Evolutionary conservation across 768 basidiomycete genomes (phyloP).

Genomic region (Polyporus arcularius): DNA sequence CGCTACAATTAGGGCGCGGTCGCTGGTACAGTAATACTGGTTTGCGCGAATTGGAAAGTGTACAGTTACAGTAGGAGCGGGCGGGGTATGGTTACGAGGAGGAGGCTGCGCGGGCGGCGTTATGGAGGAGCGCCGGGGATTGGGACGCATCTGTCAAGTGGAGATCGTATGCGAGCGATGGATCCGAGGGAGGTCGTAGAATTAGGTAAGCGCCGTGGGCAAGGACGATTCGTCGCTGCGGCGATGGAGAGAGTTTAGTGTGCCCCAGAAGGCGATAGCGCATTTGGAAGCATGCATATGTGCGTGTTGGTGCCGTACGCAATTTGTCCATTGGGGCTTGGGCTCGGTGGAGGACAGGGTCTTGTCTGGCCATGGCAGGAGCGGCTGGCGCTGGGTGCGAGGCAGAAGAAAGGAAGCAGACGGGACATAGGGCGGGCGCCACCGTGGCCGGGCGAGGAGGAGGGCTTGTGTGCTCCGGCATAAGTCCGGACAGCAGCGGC

Average conservation of each 20-base stretch:
- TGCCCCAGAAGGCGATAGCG: slow-evolving; percentile 11
- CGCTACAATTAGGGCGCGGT: not conserved
- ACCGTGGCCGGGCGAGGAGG: not conserved
- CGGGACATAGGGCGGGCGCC: not conserved
- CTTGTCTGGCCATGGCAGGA: not conserved
- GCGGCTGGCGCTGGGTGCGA: not conserved
- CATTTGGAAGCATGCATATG: not conserved
- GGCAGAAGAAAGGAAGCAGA: not conserved
- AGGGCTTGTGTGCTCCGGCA: not conserved
- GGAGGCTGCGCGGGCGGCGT: no score
- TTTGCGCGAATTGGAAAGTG: not conserved
- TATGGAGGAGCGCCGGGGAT: not conserved
- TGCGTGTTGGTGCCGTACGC: not conserved
- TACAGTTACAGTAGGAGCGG: not conserved
- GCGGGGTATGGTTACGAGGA: not conserved
- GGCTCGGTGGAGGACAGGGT: not conserved
- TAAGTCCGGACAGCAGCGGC: not conserved
- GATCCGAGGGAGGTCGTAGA: slow-evolving; percentile 23
- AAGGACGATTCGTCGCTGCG: slow-evolving; percentile 10
- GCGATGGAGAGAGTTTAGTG: slow-evolving; percentile 9
- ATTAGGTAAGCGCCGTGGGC: slow-evolving; percentile 26
- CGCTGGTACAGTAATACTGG: not conserved
- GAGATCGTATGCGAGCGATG: slow-evolving; percentile 19
- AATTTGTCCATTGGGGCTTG: not conserved
- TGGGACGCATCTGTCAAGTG: not conserved